Conservation (phyloP, 2,329 filamentous ascomycete genomes). For the Aulographum hederae region DNA sequence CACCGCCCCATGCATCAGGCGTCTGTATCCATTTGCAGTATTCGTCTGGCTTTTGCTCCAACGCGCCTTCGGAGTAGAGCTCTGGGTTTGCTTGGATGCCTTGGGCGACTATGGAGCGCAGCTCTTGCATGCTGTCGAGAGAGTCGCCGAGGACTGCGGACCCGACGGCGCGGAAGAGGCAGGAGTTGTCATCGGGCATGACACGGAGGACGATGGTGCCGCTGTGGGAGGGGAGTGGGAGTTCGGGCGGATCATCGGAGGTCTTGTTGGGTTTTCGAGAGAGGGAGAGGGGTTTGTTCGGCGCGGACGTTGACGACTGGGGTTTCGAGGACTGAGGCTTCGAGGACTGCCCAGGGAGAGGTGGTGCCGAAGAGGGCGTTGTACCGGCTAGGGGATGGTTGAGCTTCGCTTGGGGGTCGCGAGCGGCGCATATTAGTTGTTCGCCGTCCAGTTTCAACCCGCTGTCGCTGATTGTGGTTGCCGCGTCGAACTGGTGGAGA, state of each 20-base stretch:
- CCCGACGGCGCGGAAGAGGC: slow-evolving; percentile 79
- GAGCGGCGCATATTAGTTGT: slow-evolving; percentile 43
- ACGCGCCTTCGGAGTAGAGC: slow-evolving; percentile 55
- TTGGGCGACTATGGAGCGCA: slow-evolving; percentile 62
- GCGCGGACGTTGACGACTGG: slow-evolving; percentile 5
- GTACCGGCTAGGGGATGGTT: slow-evolving; percentile 6
- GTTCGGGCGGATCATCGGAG: slow-evolving; percentile 37
- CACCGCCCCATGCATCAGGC: slow-evolving; percentile 75
- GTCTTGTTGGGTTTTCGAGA: slow-evolving; percentile 27
- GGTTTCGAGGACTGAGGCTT: slow-evolving; percentile 8
- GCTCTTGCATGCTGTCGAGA: slow-evolving; percentile 48
- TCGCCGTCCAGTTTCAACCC: slow-evolving; percentile 48
- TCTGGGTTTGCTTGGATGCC: slow-evolving; percentile 55
- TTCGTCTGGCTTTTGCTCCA: slow-evolving; percentile 49
- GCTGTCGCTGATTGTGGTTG: slow-evolving; percentile 33
- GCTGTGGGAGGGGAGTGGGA: slow-evolving; percentile 35
- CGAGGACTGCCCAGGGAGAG: slow-evolving; percentile 6
- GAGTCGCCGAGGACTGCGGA: slow-evolving; percentile 50
- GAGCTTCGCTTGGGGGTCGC: slow-evolving; percentile 12
- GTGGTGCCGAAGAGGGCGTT: not conserved
- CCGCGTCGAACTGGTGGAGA: slow-evolving; percentile 32
- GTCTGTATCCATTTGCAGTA: slow-evolving; percentile 73
- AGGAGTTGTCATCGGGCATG: slow-evolving; percentile 94
- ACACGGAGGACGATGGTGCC: slow-evolving; percentile 58
- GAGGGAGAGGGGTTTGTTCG: slow-evolving; percentile 14